Base-by-base conservation (phyloP, 441 rosid species). In the Corymbia calophylla region DNA sequence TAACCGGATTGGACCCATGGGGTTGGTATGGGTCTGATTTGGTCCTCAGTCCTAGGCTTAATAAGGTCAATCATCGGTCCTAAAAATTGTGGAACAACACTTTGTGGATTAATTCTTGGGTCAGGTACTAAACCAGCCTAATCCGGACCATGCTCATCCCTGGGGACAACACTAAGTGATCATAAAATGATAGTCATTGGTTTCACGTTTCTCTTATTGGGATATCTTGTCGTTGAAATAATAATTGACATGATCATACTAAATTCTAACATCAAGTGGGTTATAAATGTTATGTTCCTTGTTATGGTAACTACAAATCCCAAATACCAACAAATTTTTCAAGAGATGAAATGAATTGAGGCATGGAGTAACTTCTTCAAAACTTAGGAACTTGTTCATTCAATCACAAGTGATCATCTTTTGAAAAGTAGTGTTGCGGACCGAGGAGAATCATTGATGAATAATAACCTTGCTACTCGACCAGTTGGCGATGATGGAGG, bases 401-500 rank as follows among this genome's bases (percentile, higher is more conserved):
- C 23, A 66, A 16, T 66, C 3, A 31, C 19, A 31, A 31, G 23
- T 17, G 3, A 4, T 31, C 0, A 66, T 4, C 73, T 66, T 66
- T 9, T 64, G 6, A 8, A 66, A n/a, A 66, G 0, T 66, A 31
- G 19, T 31, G 39, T 18, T 31, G 21, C 21, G 1, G 11, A 66
- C 1, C 2, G 21, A 66, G 39, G 31, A 66, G 73, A 17, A 31
- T 8, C 39, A 16, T 66, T 32, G 39, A n/a, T 1, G 1, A 31
- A 9, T 31, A 66, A 66, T 13, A 66, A 66, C 21, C 11, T 6
- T 3, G 12, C 9, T 6, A 31, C 39, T 66, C 35, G 39, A 66
- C 39, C 39, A 6, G 17, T 31, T 17, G 39, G 73, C 21, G 1
- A 17, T 0, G 6, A 31, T 0, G 1, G 1, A 31, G 39, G 73